A percentile compares a stretch with the other conserved stretches of the same genome.
Evolutionary conservation across 2,329 filamentous ascomycete genomes (phyloP).

Genomic region (Hypoxylon sp.): DNA sequence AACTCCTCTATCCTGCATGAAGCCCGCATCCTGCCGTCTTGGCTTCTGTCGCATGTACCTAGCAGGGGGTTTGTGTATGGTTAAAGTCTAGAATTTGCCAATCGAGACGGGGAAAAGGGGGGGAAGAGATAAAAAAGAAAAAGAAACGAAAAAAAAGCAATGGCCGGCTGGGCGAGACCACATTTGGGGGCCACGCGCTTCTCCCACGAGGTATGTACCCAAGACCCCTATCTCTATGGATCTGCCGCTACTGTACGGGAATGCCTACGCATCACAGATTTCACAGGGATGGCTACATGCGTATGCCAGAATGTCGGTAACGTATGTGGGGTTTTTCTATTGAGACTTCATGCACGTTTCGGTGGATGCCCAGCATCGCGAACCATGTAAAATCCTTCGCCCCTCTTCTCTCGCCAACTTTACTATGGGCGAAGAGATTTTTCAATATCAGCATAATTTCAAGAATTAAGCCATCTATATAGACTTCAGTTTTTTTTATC

Average conservation of each 20-base stretch:
- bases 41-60: conserved; percentile 19
- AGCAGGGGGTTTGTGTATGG: conserved; percentile 2
- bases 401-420: background rate
- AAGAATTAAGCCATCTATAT: background rate
- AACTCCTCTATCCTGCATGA: conserved; percentile 15
- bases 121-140: background rate
- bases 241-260: conserved; percentile 46
- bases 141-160: background rate
- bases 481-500: no score
- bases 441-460: background rate
- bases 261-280: conserved; percentile 34
- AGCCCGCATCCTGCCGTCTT: conserved; percentile 40
- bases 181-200: conserved; percentile 26
- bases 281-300: conserved; percentile 26
- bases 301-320: conserved; percentile 41
- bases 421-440: background rate
- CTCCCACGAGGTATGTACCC: conserved; percentile 24
- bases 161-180: background rate
- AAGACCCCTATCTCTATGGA: conserved; percentile 11
- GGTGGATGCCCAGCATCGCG: background rate
- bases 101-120: background rate
- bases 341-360: conserved; percentile 12
- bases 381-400: background rate
- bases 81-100: background rate
- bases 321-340: conserved; percentile 30